A percentile compares a stretch with the other conserved stretches of the same genome.
These are phyloP conservation scores for Lenzites betulinus DNA, from an alignment of 768 basidiomycete species.

Conservation along the genomic window DNA sequence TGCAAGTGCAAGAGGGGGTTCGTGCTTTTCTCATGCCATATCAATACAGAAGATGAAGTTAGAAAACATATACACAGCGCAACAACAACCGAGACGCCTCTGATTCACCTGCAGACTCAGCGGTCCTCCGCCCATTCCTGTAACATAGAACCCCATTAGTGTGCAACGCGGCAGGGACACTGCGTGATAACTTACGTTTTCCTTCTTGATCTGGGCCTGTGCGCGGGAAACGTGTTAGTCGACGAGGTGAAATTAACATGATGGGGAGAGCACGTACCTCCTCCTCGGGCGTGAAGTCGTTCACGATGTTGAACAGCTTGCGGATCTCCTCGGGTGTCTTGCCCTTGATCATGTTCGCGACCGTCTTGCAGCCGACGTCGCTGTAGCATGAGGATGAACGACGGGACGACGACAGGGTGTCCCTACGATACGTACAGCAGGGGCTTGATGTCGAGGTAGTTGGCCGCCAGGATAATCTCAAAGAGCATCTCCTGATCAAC, in stretches of 20 bases:
- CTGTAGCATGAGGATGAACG: constrained; percentile 41
- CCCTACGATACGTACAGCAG: constrained; percentile 67
- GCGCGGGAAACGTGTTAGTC: constrained; percentile 14
- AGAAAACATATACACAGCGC: constrained; percentile 24
- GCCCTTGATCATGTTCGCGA: constrained; percentile 99
- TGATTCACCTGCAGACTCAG: constrained; percentile 37
- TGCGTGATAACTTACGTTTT: constrained; percentile 70
- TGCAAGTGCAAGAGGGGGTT: not conserved
- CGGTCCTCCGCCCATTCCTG: constrained; percentile 95
- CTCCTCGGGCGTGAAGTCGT: constrained; percentile 98
- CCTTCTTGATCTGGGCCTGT: constrained; percentile 98
- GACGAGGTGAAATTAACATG: constrained; percentile 1
- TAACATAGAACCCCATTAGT: constrained; percentile 12
- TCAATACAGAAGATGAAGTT: constrained; percentile 16
- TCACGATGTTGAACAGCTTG: constrained; percentile 96
- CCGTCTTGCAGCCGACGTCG: constrained; percentile 97
- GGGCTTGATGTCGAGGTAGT: constrained; percentile 99
- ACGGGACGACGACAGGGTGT: not conserved
- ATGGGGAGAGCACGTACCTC: constrained; percentile 59
- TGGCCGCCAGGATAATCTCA: constrained; percentile 98
- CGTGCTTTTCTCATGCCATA: constrained; percentile 12
- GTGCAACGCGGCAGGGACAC: not conserved
- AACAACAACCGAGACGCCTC: constrained; percentile 16
- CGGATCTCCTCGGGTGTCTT: constrained; percentile 99
- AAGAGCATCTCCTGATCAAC: constrained; percentile 99